These are phyloP conservation scores for Rosa rugosa DNA, from an alignment of 306 rosid species.

Conservation along the genomic window DNA sequence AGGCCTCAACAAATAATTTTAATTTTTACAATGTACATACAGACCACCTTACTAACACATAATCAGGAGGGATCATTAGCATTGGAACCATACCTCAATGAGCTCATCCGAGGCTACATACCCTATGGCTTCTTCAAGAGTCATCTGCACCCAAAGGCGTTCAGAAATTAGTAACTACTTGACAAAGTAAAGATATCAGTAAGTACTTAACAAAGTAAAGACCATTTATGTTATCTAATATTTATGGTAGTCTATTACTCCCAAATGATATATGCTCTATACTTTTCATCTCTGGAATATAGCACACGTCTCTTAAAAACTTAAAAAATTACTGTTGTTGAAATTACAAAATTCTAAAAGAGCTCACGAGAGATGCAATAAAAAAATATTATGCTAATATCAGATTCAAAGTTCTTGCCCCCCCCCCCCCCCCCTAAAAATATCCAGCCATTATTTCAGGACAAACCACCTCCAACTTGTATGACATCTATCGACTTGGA, in stretches of 20 bases:
- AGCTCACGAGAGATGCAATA: not conserved
- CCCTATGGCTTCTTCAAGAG: slow-evolving; percentile 96
- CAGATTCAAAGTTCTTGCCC: not conserved
- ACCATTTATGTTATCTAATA: not conserved
- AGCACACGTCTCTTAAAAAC: not conserved
- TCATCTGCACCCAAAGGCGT: slow-evolving; percentile 63
- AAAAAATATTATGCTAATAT: not conserved
- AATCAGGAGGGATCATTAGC: not conserved
- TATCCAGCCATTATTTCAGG: not conserved
- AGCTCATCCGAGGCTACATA: slow-evolving; percentile 97
- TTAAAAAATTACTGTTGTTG: not conserved
- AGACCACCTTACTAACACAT: not conserved
- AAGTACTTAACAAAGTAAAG: not conserved
- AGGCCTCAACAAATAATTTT: not conserved
- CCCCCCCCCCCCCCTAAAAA: not conserved
- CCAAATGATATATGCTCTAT: not conserved
- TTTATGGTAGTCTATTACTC: not conserved
- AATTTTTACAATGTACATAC: not conserved
- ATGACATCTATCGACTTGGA: not conserved
- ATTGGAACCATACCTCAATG: slow-evolving; percentile 64
- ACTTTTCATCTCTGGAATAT: not conserved
- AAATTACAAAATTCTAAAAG: not conserved
- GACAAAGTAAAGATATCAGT: slow-evolving; percentile 10
- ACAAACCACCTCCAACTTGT: not conserved
- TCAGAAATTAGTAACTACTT: slow-evolving; percentile 23